phyloP scores from a whole-genome alignment of 108 stramenopile genomes.

The Aurantiochytrium sp. region DNA sequence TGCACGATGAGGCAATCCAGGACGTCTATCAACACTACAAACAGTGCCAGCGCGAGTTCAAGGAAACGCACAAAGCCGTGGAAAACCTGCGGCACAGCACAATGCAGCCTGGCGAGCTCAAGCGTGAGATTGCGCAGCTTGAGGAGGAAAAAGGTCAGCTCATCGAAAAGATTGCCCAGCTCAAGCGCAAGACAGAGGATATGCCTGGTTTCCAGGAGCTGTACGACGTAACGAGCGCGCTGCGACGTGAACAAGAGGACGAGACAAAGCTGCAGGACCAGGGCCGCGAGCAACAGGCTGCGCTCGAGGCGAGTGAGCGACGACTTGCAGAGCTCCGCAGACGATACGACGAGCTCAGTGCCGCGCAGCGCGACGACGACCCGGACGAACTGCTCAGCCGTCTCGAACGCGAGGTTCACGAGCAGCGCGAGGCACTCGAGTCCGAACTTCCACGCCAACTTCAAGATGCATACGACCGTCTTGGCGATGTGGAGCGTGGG shows the following conservation, averaged over 20 bases:
- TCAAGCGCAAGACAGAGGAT: slow-evolving; percentile 32
- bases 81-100: slow-evolving; percentile 31
- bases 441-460: slow-evolving; percentile 33
- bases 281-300: slow-evolving; percentile 34
- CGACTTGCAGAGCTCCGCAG: slow-evolving; percentile 20
- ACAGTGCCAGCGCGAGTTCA: slow-evolving; percentile 64
- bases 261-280: slow-evolving; percentile 51
- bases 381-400: slow-evolving; percentile 30
- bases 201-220: slow-evolving; percentile 47
- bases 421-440: slow-evolving; percentile 1
- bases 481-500: slow-evolving; percentile 31
- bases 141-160: slow-evolving; percentile 55
- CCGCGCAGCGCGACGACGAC: slow-evolving; percentile 22
- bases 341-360: slow-evolving; percentile 27
- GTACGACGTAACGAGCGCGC: slow-evolving; percentile 37
- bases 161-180: slow-evolving; percentile 36
- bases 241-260: slow-evolving; percentile 66
- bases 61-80: slow-evolving; percentile 59
- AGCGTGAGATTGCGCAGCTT: slow-evolving; percentile 47
- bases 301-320: slow-evolving; percentile 33
- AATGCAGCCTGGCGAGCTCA: slow-evolving; percentile 39
- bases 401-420: slow-evolving; percentile 17
- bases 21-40: slow-evolving; percentile 50
- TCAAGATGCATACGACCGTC: background rate
- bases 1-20: slow-evolving; percentile 45